Percentiles rank a stretch among this genome's conserved stretches.
Evolutionary conservation across 495 filamentous ascomycete species (phyloP).

Genomic region (Podospora pseudoanserina): DNA sequence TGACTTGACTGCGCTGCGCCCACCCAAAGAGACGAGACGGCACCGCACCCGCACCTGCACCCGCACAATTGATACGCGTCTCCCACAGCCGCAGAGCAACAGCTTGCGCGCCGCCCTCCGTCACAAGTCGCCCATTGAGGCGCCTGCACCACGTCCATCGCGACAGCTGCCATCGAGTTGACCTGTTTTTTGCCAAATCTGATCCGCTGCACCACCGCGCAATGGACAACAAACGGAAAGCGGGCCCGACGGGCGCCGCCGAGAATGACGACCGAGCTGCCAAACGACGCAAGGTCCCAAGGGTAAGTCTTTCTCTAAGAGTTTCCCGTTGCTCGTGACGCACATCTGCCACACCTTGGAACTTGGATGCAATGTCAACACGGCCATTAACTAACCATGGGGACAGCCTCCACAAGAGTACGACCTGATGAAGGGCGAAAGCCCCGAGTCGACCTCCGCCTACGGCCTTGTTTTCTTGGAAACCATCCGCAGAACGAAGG

Average conservation of each 20-base stretch:
- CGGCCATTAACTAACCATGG: constrained; percentile 27
- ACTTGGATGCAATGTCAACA: constrained; percentile 1
- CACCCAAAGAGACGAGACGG: constrained; percentile 17
- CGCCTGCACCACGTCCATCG: constrained; percentile 12
- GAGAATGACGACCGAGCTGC: constrained; percentile 55
- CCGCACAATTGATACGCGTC: background rate
- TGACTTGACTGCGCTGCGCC: constrained; percentile 11
- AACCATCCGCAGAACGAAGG: constrained; percentile 60
- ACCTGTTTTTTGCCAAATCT: background rate
- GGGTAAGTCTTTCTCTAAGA: constrained; percentile 27
- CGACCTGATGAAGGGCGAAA: constrained; percentile 50
- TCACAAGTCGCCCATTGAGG: constrained; percentile 23
- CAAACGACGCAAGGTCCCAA: constrained; percentile 55
- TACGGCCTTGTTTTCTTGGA: constrained; percentile 64
- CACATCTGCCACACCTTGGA: background rate
- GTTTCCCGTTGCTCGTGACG: constrained; percentile 7
- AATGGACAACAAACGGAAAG: constrained; percentile 72
- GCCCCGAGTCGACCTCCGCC: constrained; percentile 58
- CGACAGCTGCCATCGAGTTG: background rate
- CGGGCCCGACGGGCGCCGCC: constrained; percentile 39
- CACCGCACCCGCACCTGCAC: constrained; percentile 13
- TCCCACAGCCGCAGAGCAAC: constrained; percentile 11
- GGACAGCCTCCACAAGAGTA: constrained; percentile 29
- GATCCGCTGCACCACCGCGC: constrained; percentile 13
- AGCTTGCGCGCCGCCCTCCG: constrained; percentile 20